These are phyloP conservation scores for Piper betle DNA, from an alignment of 164 flowering plant genomes.

Conservation along the genomic window DNA sequence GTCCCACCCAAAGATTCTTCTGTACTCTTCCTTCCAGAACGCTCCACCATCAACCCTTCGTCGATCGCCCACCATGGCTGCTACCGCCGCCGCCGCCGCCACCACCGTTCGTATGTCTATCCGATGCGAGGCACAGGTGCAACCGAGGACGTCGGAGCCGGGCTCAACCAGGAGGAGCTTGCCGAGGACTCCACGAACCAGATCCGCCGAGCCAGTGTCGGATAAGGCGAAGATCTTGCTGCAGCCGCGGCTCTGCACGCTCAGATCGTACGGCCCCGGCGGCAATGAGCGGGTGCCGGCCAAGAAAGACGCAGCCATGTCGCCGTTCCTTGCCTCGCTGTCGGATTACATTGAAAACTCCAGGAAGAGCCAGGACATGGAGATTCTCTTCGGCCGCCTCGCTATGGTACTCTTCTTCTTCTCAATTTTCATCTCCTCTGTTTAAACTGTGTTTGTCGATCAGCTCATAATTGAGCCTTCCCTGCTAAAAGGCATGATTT, in stretches of 20 bases:
- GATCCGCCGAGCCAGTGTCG: slow-evolving; percentile 3
- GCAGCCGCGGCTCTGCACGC: slow-evolving; percentile 74
- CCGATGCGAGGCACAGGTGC: slow-evolving; percentile 17
- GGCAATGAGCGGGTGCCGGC: slow-evolving; percentile 24
- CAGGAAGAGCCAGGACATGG: slow-evolving; percentile 69
- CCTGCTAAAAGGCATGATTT: too few species aligned
- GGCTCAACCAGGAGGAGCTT: slow-evolving; percentile 3
- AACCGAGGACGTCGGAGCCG: slow-evolving; percentile 5
- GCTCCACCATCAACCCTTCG: too few species aligned
- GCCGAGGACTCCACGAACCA: slow-evolving; percentile 2
- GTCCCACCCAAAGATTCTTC: too few species aligned
- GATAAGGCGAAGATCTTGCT: slow-evolving; percentile 36
- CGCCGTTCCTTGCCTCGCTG: slow-evolving; percentile 57
- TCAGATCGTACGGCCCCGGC: slow-evolving; percentile 63
- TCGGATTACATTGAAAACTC: slow-evolving; percentile 81
- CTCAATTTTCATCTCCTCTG: neutral
- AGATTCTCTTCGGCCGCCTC: slow-evolving; percentile 78
- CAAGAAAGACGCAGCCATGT: slow-evolving; percentile 21
- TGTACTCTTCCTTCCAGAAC: too few species aligned
- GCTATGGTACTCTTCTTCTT: slow-evolving; percentile 49
- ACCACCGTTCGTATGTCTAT: slow-evolving; percentile 23
- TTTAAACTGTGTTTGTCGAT: neutral
- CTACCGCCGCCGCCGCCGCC: slow-evolving; percentile 12
- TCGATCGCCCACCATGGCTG: slow-evolving; percentile 1
- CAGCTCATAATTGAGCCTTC: neutral